Evolutionary conservation across 139 green algal species (phyloP), one percentile per base, ranked within the genome.

Genomic region (Nannochloris sp.): DNA sequence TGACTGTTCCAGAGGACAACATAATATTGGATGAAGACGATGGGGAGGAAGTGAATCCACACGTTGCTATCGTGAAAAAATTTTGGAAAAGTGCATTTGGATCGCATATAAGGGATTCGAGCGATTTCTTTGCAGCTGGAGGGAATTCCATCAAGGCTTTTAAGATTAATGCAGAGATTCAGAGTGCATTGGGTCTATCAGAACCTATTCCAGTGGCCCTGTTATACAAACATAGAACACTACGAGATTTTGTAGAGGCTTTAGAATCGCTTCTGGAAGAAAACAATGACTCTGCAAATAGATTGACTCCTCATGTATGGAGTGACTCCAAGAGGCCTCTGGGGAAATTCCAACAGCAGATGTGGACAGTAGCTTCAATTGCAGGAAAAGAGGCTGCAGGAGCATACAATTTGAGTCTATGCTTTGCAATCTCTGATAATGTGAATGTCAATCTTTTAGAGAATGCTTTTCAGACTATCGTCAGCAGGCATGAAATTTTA

Each of bases 81-180:
- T 14, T 40, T 40, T 40, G 34, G 34, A 40, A 40, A 40, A 9
- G 34, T 40, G 34, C 34, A 40, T 14, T 40, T 14, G 34, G 34
- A 4, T 14, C 8, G 34, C 34, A 40, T 40, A 40, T 40, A 40
- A 40, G 14, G 34, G 34, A 40, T 11, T 40, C 34, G 34, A 40
- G 34, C 29, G 55, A 61, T 61, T 61, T 61, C 55, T 61, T 61
- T 46, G 18, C 10, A 34, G 18, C n/a, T 23, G 55, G 55, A 23
- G 55, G 55, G 5, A 61, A 19, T 19, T 61, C 55, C n/a, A 19
- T 61, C n/a, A 21, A 44, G 18, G 55, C 6, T 44, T 23, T 61
- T 9, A 44, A 21, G 18, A 21, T 21, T 10, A 61, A 61, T 14
- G 55, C 55, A 61, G 55, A 19, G 18, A 44, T 61, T 44, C 18